Evolutionary conservation across 805 yeast genomes (phyloP).

Genomic region (Candida corydali): DNA sequence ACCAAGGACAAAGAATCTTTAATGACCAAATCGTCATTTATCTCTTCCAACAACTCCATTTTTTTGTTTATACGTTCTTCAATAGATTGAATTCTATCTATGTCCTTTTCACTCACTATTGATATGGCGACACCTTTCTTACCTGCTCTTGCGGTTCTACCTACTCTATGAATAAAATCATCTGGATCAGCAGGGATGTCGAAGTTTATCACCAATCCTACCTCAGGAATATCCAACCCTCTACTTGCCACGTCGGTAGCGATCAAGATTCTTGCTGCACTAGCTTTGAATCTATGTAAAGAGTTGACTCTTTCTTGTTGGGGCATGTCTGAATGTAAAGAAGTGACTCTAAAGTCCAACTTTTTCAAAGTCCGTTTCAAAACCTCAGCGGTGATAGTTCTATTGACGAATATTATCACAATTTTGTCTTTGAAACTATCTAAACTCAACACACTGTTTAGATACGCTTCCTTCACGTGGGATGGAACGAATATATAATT

Average conservation of each 20-base stretch:
- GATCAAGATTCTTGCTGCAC: conserved; percentile 86
- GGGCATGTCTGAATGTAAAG: conserved; percentile 92
- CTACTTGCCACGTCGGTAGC: conserved; percentile 98
- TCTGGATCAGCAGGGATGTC: conserved; percentile 96
- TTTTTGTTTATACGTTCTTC: conserved; percentile 80
- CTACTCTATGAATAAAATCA: conserved; percentile 94
- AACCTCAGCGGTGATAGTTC: conserved; percentile 87
- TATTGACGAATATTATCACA: conserved; percentile 85
- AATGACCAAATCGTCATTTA: conserved; percentile 74
- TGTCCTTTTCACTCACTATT: conserved; percentile 81
- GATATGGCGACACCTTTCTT: conserved; percentile 79
- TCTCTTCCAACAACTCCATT: conserved; percentile 68
- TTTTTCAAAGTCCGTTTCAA: conserved; percentile 70
- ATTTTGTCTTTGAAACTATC: conserved; percentile 62
- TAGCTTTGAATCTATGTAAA: conserved; percentile 87
- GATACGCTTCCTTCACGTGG: conserved; percentile 84
- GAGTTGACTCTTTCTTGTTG: conserved; percentile 90
- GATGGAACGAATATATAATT: conserved; percentile 76
- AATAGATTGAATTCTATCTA: conserved; percentile 74
- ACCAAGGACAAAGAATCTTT: conserved; percentile 65
- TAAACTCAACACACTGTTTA: conserved; percentile 62
- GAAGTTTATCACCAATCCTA: conserved; percentile 82
- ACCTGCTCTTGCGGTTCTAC: conserved; percentile 99
- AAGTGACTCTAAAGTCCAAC: conserved; percentile 76
- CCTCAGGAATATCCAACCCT: conserved; percentile 95